Conservation (phyloP, 2,329 filamentous ascomycete species). For the Nakataea oryzae region DNA sequence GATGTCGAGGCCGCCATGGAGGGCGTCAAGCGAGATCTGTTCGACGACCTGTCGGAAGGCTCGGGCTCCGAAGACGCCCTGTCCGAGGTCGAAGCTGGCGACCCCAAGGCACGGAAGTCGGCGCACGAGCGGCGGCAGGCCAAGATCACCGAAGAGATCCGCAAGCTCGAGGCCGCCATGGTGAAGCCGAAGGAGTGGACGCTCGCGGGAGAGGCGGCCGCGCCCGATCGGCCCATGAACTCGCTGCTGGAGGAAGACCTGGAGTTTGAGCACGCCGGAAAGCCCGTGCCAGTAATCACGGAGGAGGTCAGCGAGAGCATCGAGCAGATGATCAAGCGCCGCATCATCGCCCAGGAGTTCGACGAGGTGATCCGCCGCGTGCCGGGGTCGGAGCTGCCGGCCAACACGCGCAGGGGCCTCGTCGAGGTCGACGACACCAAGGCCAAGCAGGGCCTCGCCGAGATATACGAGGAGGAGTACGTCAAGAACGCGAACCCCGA, state of each 20-base stretch:
- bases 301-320: slow-evolving; percentile 84
- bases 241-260: slow-evolving; percentile 90
- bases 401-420: slow-evolving; percentile 55
- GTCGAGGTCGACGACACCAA: slow-evolving; percentile 82
- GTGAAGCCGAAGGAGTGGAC: slow-evolving; percentile 89
- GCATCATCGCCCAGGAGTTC: slow-evolving; percentile 82
- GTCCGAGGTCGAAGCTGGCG: slow-evolving; percentile 55
- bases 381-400: slow-evolving; percentile 58
- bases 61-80: slow-evolving; percentile 40
- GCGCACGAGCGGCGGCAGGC: slow-evolving; percentile 81
- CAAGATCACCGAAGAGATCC: slow-evolving; percentile 81
- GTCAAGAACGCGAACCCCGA: slow-evolving; percentile 66
- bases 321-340: slow-evolving; percentile 86
- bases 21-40: slow-evolving; percentile 25
- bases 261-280: slow-evolving; percentile 90
- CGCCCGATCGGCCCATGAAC: slow-evolving; percentile 73
- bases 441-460: slow-evolving; percentile 75
- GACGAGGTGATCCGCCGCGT: slow-evolving; percentile 80
- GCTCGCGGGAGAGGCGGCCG: slow-evolving; percentile 76
- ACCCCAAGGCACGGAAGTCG: slow-evolving; percentile 66
- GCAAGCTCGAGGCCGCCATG: slow-evolving; percentile 78
- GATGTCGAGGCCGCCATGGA: slow-evolving; percentile 45
- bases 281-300: slow-evolving; percentile 89
- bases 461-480: slow-evolving; percentile 91
- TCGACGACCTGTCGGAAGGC: slow-evolving; percentile 61